Evolutionary conservation across 768 basidiomycete genomes (phyloP).

Genomic region (Trametes cubensis): DNA sequence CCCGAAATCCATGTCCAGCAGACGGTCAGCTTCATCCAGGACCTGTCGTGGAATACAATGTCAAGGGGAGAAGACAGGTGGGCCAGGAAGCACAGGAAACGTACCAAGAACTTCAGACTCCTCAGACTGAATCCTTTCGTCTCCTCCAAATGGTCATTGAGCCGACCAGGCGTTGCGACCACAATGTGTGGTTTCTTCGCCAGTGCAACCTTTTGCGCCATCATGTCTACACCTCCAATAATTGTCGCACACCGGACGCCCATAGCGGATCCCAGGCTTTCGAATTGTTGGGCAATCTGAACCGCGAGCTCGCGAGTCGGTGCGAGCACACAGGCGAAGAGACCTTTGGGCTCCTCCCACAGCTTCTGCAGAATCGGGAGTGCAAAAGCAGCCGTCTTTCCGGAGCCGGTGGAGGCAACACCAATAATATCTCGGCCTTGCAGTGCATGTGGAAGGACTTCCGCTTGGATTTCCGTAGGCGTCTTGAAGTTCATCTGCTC

Average conservation of each 20-base stretch:
- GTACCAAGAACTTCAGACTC: conserved; percentile 82
- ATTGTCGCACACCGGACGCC: conserved; percentile 90
- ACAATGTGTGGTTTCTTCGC: conserved; percentile 94
- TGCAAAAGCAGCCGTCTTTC: conserved; percentile 97
- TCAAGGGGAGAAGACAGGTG: neutral
- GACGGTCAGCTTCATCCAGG: conserved; percentile 95
- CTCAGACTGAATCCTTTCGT: conserved; percentile 95
- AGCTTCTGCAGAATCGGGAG: conserved; percentile 94
- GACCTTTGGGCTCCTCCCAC: conserved; percentile 93
- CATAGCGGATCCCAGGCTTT: conserved; percentile 87
- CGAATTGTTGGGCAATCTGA: conserved; percentile 97
- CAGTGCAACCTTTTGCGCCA: conserved; percentile 87
- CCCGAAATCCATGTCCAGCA: conserved; percentile 96
- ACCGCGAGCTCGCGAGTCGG: conserved; percentile 98
- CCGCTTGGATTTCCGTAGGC: conserved; percentile 90
- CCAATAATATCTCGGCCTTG: conserved; percentile 96
- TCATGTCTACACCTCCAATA: conserved; percentile 94
- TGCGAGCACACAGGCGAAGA: conserved; percentile 92
- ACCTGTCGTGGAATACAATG: conserved; percentile 53
- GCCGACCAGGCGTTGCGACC: conserved; percentile 92
- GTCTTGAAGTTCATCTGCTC: conserved; percentile 77
- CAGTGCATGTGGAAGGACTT: conserved; percentile 84
- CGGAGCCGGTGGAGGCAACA: conserved; percentile 96
- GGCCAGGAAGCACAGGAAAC: conserved; percentile 31
- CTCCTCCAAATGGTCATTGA: conserved; percentile 93